phyloP scores from a whole-genome alignment of 1,284 basidiomycete genomes.

The Amylostereum chailletii region DNA sequence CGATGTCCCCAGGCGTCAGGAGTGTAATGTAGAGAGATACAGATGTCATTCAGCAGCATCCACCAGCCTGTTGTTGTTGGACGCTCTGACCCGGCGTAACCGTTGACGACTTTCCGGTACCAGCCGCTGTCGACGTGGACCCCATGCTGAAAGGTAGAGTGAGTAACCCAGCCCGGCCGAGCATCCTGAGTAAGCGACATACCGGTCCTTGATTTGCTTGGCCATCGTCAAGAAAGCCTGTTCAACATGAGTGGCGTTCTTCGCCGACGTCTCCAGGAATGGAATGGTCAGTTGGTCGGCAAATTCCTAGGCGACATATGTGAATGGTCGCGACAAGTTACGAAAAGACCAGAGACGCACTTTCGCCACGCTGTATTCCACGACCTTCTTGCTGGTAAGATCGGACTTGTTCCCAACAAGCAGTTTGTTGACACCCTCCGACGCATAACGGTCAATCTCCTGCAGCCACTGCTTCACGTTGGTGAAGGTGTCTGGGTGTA shows the following conservation, averaged over 20 bases:
- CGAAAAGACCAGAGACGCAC: slow-evolving; percentile 29
- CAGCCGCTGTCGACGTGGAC: slow-evolving; percentile 60
- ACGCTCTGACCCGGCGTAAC: slow-evolving; percentile 72
- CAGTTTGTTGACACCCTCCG: slow-evolving; percentile 97
- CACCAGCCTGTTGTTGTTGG: slow-evolving; percentile 62
- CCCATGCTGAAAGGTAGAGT: slow-evolving; percentile 51
- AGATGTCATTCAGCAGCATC: slow-evolving; percentile 55
- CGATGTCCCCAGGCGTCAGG: slow-evolving; percentile 7
- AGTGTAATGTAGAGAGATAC: slow-evolving; percentile 10
- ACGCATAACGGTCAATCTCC: slow-evolving; percentile 98
- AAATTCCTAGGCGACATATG: slow-evolving; percentile 59
- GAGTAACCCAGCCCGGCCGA: slow-evolving; percentile 6
- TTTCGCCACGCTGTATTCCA: slow-evolving; percentile 96
- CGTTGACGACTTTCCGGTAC: slow-evolving; percentile 60
- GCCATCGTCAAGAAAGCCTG: slow-evolving; percentile 99
- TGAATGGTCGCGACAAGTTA: slow-evolving; percentile 4
- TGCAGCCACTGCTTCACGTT: slow-evolving; percentile 99
- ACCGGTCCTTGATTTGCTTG: slow-evolving; percentile 97
- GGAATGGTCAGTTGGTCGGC: slow-evolving; percentile 92
- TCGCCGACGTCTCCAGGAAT: slow-evolving; percentile 98
- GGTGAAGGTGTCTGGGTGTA: slow-evolving; percentile 77
- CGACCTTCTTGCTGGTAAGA: slow-evolving; percentile 96
- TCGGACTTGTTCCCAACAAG: slow-evolving; percentile 99
- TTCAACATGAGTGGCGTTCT: slow-evolving; percentile 98
- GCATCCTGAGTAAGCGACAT: slow-evolving; percentile 14